Conservation (phyloP, 176 grass and related monocot species). For the Miscanthus lutarioriparius region DNA sequence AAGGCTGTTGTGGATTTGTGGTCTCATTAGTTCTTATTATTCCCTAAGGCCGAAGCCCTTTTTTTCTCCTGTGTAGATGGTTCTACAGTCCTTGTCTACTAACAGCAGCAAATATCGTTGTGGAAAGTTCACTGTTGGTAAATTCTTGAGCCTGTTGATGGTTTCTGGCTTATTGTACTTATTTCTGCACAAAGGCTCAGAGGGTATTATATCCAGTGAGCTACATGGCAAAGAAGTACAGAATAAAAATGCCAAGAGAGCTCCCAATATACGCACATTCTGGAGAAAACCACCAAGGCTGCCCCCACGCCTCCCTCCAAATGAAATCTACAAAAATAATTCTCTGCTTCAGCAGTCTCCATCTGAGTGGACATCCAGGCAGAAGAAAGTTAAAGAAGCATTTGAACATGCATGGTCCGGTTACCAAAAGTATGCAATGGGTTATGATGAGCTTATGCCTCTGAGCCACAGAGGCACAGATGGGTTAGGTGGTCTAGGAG, state of each 20-base stretch:
- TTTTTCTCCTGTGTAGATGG: constrained; percentile 47
- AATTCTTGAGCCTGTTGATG: constrained; percentile 84
- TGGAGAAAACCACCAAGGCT: constrained; percentile 86
- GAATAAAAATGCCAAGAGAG: constrained; percentile 37
- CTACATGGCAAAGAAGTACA: constrained; percentile 47
- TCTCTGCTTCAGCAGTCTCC: constrained; percentile 40
- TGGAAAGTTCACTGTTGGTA: constrained; percentile 75
- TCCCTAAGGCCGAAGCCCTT: constrained; percentile 1
- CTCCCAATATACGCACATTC: constrained; percentile 49
- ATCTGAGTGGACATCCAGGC: constrained; percentile 59
- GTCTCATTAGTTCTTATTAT: not conserved
- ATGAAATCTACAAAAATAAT: constrained; percentile 70
- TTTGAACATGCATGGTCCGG: constrained; percentile 95
- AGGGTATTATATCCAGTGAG: constrained; percentile 43
- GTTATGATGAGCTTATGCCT: constrained; percentile 97
- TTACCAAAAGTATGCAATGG: constrained; percentile 81
- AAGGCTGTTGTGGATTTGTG: constrained; percentile 2
- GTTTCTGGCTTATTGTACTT: constrained; percentile 71
- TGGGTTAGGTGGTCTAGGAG: constrained; percentile 92
- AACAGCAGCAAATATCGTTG: constrained; percentile 52
- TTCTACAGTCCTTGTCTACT: constrained; percentile 49
- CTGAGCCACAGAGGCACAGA: constrained; percentile 74
- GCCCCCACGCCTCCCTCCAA: constrained; percentile 72
- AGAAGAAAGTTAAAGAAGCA: constrained; percentile 94
- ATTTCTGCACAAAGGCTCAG: constrained; percentile 51